Evolutionary conservation across 331 rosid species (phyloP).

Genomic region (Rosa hybrid): DNA sequence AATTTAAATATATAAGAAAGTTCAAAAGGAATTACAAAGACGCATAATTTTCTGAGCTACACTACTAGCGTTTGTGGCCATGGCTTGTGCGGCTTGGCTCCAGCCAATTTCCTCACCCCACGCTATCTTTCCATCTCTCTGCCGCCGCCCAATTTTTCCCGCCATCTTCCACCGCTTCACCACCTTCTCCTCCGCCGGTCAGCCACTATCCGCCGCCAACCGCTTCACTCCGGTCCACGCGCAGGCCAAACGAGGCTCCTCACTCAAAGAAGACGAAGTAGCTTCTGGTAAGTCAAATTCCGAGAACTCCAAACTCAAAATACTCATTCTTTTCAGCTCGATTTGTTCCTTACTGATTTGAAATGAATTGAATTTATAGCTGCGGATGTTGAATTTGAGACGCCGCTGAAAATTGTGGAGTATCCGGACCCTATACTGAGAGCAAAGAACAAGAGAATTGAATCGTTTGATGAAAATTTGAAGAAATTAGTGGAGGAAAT

Average conservation of each 20-base stretch:
- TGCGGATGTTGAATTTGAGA: slow-evolving; percentile 62
- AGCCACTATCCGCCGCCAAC: slow-evolving; percentile 21
- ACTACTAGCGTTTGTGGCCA: slow-evolving; percentile 23
- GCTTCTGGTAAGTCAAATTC: slow-evolving; percentile 57
- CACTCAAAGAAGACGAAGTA: slow-evolving; percentile 48
- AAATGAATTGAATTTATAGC: slow-evolving; percentile 31
- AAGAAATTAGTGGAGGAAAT: slow-evolving; percentile 74
- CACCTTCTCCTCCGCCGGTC: slow-evolving; percentile 28
- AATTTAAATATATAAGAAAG: too few species aligned
- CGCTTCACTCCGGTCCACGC: slow-evolving; percentile 35
- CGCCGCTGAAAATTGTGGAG: slow-evolving; percentile 64
- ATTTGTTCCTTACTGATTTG: not conserved
- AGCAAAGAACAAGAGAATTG: slow-evolving; percentile 69
- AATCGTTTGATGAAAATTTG: slow-evolving; percentile 61
- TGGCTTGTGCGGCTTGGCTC: slow-evolving; percentile 48
- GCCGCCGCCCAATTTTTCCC: slow-evolving; percentile 31
- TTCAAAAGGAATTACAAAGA: not conserved
- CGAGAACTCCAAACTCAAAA: not conserved
- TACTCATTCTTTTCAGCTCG: not conserved
- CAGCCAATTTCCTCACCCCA: slow-evolving; percentile 20
- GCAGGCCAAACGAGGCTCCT: slow-evolving; percentile 50
- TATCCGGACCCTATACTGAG: slow-evolving; percentile 80
- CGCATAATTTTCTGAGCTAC: not conserved
- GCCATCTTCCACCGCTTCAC: slow-evolving; percentile 29
- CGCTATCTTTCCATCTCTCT: slow-evolving; percentile 28